Percentiles rank a stretch among this genome's conserved stretches.
Conservation (phyloP, 352 stramenopile species). For the Aphanomyces invadans region DNA sequence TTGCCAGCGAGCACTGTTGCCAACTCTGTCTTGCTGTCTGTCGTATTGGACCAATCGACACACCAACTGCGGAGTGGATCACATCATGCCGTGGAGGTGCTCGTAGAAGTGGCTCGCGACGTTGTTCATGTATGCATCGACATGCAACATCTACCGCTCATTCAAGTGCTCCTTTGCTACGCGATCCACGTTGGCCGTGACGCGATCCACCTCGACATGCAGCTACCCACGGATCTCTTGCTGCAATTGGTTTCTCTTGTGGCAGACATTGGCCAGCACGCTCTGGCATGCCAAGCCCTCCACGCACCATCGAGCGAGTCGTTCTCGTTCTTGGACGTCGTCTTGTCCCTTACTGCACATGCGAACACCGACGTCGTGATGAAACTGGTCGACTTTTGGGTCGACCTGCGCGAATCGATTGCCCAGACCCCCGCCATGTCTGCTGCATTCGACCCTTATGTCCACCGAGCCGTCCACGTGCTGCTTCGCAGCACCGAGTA, state of each 20-base stretch:
- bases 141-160: background rate
- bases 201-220: background rate
- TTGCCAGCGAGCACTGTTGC: background rate
- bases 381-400: conserved; percentile 17
- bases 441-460: background rate
- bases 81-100: background rate
- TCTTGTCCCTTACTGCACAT: background rate
- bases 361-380: background rate
- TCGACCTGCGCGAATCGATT: background rate
- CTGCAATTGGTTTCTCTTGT: background rate
- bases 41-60: background rate
- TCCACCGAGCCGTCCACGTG: background rate
- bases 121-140: background rate
- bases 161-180: background rate
- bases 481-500: background rate
- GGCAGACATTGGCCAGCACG: conserved; percentile 1
- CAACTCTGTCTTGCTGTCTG: background rate
- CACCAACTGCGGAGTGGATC: background rate
- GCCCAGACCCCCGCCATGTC: background rate
- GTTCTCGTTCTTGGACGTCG: background rate
- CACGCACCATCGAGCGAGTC: background rate
- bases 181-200: background rate
- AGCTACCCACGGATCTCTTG: background rate
- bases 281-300: background rate
- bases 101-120: conserved; percentile 9